These are phyloP conservation scores for Ogataea naganishii DNA, from an alignment of 805 yeast genomes.

Conservation along the genomic window DNA sequence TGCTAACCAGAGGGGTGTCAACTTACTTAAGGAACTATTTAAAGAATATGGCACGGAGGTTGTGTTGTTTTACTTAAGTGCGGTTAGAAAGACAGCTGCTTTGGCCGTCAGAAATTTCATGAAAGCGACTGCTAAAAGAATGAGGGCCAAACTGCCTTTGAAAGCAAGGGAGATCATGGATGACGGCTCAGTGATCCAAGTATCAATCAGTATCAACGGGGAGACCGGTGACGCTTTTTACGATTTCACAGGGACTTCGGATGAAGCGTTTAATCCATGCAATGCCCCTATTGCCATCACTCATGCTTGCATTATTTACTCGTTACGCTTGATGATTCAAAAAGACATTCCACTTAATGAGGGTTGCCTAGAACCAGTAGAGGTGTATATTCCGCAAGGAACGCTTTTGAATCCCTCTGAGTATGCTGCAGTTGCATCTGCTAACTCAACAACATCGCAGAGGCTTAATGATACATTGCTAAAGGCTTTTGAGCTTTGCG, in stretches of 20 bases:
- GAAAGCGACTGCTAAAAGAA: slow-evolving; percentile 31
- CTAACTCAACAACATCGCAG: slow-evolving; percentile 74
- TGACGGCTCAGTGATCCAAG: slow-evolving; percentile 43
- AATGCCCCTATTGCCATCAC: slow-evolving; percentile 50
- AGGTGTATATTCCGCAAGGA: slow-evolving; percentile 23
- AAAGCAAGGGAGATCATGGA: slow-evolving; percentile 42
- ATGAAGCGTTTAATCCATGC: slow-evolving; percentile 41
- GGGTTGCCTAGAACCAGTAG: slow-evolving; percentile 33
- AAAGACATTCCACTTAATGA: slow-evolving; percentile 49
- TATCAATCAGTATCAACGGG: slow-evolving; percentile 30
- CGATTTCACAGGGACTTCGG: slow-evolving; percentile 46
- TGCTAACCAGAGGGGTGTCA: slow-evolving; percentile 43
- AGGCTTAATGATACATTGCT: slow-evolving; percentile 77
- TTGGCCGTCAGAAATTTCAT: slow-evolving; percentile 30
- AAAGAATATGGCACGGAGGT: slow-evolving; percentile 33
- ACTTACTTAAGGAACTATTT: slow-evolving; percentile 31
- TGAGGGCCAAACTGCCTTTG: slow-evolving; percentile 23
- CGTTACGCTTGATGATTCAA: slow-evolving; percentile 38
- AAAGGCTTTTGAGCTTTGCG: slow-evolving; percentile 72
- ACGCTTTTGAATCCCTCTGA: slow-evolving; percentile 30
- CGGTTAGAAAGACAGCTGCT: slow-evolving; percentile 37
- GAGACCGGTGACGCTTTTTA: slow-evolving; percentile 35
- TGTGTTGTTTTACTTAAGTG: slow-evolving; percentile 38
- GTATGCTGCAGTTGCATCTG: slow-evolving; percentile 36
- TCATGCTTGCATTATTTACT: slow-evolving; percentile 44